Evolutionary conservation across 1,284 basidiomycete genomes (phyloP).

Genomic region (Tilletia setariae): DNA sequence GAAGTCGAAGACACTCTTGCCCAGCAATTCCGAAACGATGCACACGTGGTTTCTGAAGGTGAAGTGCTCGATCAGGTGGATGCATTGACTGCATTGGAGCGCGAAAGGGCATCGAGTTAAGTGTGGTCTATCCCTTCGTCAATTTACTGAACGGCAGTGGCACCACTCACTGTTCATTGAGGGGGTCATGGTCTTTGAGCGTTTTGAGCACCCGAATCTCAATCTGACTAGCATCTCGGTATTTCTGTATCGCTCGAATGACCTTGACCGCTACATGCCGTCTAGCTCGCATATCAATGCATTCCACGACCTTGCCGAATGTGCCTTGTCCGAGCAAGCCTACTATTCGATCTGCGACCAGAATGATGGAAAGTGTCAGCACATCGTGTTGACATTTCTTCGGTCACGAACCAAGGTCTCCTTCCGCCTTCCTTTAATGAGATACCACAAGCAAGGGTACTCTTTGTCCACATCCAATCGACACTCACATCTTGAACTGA

Average conservation of each 20-base stretch:
- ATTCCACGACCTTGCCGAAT: constrained; percentile 98
- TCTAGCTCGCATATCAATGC: constrained; percentile 67
- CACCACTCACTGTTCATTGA: constrained; percentile 75
- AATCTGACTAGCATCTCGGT: constrained; percentile 97
- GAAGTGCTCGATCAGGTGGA: constrained; percentile 90
- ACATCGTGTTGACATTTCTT: neutral
- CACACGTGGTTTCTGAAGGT: constrained; percentile 98
- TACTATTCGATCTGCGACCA: constrained; percentile 63
- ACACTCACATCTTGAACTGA: constrained; percentile 42
- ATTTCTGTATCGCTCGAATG: constrained; percentile 62
- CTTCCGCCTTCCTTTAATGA: too few relatives aligned
- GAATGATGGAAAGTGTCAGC: neutral
- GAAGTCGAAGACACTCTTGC: constrained; percentile 98
- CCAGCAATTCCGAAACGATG: constrained; percentile 90
- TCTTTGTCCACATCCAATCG: neutral
- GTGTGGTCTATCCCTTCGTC: too few relatives aligned
- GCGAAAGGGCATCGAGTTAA: too few relatives aligned
- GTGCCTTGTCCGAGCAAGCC: constrained; percentile 92
- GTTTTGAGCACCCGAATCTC: constrained; percentile 92
- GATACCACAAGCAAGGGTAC: too few relatives aligned
- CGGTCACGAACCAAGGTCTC: too few relatives aligned
- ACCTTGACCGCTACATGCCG: constrained; percentile 95
- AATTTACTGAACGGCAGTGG: constrained; percentile 23
- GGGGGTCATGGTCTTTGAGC: constrained; percentile 83
- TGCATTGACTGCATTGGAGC: constrained; percentile 79